These are phyloP conservation scores for Solanum hybrid DNA, from an alignment of 305 asterid genomes.

Conservation along the genomic window DNA sequence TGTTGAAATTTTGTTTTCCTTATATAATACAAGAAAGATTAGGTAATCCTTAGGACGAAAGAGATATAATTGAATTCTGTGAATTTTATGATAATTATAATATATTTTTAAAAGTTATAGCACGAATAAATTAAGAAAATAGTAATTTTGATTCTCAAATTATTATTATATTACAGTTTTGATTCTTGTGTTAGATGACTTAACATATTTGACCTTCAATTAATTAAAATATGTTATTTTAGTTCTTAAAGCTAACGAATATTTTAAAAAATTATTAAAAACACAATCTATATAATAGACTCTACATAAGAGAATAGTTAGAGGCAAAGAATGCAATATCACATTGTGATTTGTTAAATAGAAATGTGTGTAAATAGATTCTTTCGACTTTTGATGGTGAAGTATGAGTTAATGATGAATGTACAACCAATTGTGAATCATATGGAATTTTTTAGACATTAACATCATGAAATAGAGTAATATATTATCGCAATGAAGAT, in stretches of 20 bases:
- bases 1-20: neutral
- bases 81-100: neutral
- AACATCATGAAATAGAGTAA: neutral
- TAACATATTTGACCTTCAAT: neutral
- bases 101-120: neutral
- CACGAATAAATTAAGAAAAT: no score
- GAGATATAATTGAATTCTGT: neutral
- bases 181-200: neutral
- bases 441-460: neutral
- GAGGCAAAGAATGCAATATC: neutral
- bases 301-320: neutral
- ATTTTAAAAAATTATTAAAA: no score
- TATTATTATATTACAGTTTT: no score
- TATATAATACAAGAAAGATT: no score
- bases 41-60: neutral
- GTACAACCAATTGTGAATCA: neutral
- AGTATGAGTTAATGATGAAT: neutral
- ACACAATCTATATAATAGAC: neutral
- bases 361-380: neutral
- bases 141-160: neutral
- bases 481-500: neutral
- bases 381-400: neutral
- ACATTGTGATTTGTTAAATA: neutral
- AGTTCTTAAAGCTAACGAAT: neutral
- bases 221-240: no score